Evolutionary conservation across 2,329 filamentous ascomycete genomes (phyloP).

Genomic region (Beauveria asiatica): DNA sequence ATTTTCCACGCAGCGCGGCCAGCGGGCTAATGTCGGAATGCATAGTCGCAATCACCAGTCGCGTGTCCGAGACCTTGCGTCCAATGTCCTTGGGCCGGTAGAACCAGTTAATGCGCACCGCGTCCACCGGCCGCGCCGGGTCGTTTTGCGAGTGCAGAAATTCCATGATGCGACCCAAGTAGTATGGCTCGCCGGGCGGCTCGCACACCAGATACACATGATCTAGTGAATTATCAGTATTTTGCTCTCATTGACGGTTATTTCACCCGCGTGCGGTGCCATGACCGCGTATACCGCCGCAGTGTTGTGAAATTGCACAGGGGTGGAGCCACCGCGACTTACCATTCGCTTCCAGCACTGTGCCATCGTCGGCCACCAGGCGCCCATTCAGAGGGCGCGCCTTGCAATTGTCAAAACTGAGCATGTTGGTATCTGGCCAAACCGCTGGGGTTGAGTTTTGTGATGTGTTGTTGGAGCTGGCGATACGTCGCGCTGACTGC

Average conservation of each 20-base stretch:
- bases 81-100: slow-evolving; percentile 95
- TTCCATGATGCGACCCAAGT: slow-evolving; percentile 96
- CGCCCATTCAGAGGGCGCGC: slow-evolving; percentile 64
- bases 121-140: slow-evolving; percentile 64
- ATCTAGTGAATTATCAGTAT: slow-evolving; percentile 30
- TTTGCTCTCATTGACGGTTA: background rate
- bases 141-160: slow-evolving; percentile 80
- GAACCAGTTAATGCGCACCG: slow-evolving; percentile 94
- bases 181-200: slow-evolving; percentile 95
- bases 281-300: background rate
- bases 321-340: slow-evolving; percentile 22
- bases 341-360: slow-evolving; percentile 78
- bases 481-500: slow-evolving; percentile 14
- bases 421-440: slow-evolving; percentile 68
- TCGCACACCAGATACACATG: slow-evolving; percentile 96
- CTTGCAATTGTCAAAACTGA: slow-evolving; percentile 71
- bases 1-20: slow-evolving; percentile 87
- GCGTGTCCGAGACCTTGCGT: slow-evolving; percentile 82
- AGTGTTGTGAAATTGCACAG: slow-evolving; percentile 12
- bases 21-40: slow-evolving; percentile 94
- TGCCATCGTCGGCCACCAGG: slow-evolving; percentile 85
- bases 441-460: slow-evolving; percentile 32
- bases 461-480: slow-evolving; percentile 22
- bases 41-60: slow-evolving; percentile 93
- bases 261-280: background rate